Evolutionary conservation across 139 green algal genomes (phyloP).

Genomic region (Diplosphaera chodatii): DNA sequence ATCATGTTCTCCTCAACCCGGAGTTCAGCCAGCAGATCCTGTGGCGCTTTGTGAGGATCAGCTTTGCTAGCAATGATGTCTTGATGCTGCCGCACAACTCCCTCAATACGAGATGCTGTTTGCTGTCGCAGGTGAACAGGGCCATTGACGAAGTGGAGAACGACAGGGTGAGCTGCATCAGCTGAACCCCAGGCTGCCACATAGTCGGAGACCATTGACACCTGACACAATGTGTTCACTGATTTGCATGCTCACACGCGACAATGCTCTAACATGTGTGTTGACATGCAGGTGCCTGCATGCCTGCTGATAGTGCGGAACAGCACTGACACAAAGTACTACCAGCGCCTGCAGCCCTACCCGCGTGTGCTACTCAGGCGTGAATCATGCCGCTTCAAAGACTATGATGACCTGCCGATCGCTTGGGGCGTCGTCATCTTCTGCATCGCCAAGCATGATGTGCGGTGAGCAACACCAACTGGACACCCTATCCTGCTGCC

Average conservation of each 20-base stretch:
- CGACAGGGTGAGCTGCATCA: slow-evolving; percentile 19
- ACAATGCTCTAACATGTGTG: not conserved
- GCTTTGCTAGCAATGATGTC: slow-evolving; percentile 15
- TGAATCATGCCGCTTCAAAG: slow-evolving; percentile 57
- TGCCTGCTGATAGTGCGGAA: slow-evolving; percentile 71
- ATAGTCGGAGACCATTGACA: too few relatives aligned
- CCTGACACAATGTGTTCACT: not conserved
- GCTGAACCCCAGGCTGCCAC: too few relatives aligned
- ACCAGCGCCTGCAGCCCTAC: slow-evolving; percentile 74
- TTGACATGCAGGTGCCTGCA: slow-evolving; percentile 34
- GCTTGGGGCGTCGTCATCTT: slow-evolving; percentile 79
- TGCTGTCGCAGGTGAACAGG: slow-evolving; percentile 22
- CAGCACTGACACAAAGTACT: slow-evolving; percentile 68
- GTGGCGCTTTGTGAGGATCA: slow-evolving; percentile 75
- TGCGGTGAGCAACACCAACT: not conserved
- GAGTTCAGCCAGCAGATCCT: slow-evolving; percentile 61
- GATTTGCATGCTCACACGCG: not conserved
- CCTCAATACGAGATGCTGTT: not conserved
- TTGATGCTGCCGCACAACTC: too few relatives aligned
- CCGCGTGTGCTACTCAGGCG: slow-evolving; percentile 68
- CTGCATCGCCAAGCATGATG: slow-evolving; percentile 58
- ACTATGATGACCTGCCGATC: slow-evolving; percentile 47
- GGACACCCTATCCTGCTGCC: not conserved
- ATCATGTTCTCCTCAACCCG: slow-evolving; percentile 76
- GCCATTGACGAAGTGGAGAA: slow-evolving; percentile 87